Evolutionary conservation across 2,329 filamentous ascomycete species (phyloP).

Genomic region (Thielaviopsis cerberus): DNA sequence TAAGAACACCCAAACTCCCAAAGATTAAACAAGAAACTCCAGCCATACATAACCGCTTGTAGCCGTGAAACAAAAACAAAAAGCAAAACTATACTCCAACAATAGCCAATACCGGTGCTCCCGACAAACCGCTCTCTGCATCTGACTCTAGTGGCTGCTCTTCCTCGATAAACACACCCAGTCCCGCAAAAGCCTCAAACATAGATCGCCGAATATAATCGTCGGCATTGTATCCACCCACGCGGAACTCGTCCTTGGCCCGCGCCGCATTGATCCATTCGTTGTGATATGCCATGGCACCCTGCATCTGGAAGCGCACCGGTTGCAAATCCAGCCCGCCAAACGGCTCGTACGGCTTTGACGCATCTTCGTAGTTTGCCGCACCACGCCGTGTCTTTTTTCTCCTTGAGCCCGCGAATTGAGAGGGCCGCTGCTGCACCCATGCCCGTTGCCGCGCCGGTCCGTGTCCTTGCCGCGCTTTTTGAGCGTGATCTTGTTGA

Average conservation of each 20-base stretch:
- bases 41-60: not conserved
- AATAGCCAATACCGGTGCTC: not conserved
- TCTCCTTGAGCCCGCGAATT: constrained; percentile 56
- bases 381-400: constrained; percentile 18
- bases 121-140: not conserved
- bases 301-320: constrained; percentile 45
- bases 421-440: constrained; percentile 28
- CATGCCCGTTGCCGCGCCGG: constrained; percentile 17
- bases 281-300: constrained; percentile 47
- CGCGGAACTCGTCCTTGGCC: constrained; percentile 45
- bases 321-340: constrained; percentile 52
- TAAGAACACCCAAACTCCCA: not conserved
- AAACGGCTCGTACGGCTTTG: constrained; percentile 76
- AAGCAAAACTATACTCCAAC: not conserved
- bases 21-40: not conserved
- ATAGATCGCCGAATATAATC: constrained; percentile 70
- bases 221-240: constrained; percentile 65
- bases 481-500: constrained; percentile 49
- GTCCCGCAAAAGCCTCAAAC: constrained; percentile 74
- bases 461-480: constrained; percentile 41
- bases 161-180: constrained; percentile 74
- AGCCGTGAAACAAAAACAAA: not conserved
- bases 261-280: constrained; percentile 51
- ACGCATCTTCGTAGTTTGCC: constrained; percentile 29
- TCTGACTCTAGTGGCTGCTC: constrained; percentile 34